Evolutionary conservation across 2,329 filamentous ascomycete genomes (phyloP), one percentile per base, ranked within the genome.

Genomic region (Lecanicillium sp.): DNA sequence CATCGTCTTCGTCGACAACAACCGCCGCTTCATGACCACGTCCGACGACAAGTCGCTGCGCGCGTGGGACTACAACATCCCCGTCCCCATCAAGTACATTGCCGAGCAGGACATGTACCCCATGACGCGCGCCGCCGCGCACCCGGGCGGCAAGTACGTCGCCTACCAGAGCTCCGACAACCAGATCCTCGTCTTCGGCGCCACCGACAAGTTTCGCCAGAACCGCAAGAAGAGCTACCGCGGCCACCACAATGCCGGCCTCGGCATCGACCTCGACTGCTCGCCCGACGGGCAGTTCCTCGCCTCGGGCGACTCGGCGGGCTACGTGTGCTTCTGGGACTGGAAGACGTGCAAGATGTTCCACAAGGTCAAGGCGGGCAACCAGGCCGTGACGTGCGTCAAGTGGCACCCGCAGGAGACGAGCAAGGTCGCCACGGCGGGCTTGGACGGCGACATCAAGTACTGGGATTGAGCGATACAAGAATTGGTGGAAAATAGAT

Each of bases 291-390:
- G 93, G 0, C 89, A 95, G 62, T 95, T 96, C 64, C 74, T 98
- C 47, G 85, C 83, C 17, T 87, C 81, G 15, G 93, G 93, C 52
- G 93, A 98, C 66, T 87, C 82, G 44, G 89, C 81, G 14, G 93
- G 94, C 29, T 96, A 81, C 60, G 82, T 95, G 40, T 95, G 87
- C 68, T 96, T 97, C 70, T 98, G 90, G 89, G 93, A 97, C 68
- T 98, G 90, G 88, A 98, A 98, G 79, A 96, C 90, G 32, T 95
- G 91, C 67, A 97, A 96, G 71, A 91, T 98, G 90, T 95, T 89
- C 69, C 89, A 95, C 70, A 97, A 97, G 76, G 81, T 98, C 55
- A 81, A 86, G 68, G 90, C 89, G 20, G 83, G 87, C 51, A 90
- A 89, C 47, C 80, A 85, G 45, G 82, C 90, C 5, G 77, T 96